Evolutionary conservation across 1,284 basidiomycete genomes (phyloP).

Genomic region (Heterobasidion occidentale): DNA sequence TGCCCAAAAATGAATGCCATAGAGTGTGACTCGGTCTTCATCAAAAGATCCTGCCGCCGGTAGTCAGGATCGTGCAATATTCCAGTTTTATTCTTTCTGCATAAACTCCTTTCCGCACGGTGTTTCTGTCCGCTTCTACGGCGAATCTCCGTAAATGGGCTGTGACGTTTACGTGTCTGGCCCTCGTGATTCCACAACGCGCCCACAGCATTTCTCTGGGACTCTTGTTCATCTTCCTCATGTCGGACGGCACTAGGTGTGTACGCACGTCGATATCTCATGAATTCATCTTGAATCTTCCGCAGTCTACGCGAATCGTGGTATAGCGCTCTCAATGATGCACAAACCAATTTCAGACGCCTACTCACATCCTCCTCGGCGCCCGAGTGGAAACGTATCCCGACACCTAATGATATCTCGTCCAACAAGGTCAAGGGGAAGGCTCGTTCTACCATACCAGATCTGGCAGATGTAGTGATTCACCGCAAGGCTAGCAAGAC

Average conservation of each 20-base stretch:
- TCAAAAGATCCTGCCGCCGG: background rate
- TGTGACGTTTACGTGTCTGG: constrained; percentile 3
- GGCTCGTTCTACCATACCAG: constrained; percentile 42
- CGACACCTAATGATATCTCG: constrained; percentile 32
- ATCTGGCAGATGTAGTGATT: constrained; percentile 57
- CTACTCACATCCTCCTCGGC: constrained; percentile 57
- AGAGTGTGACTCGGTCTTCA: background rate
- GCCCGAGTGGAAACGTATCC: constrained; percentile 65
- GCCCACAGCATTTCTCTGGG: background rate
- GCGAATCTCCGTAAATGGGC: background rate
- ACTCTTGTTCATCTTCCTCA: constrained; percentile 8
- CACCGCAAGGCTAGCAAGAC: constrained; percentile 57
- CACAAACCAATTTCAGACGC: constrained; percentile 64
- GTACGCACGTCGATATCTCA: constrained; percentile 2
- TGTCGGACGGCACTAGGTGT: constrained; percentile 34
- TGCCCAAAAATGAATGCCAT: background rate
- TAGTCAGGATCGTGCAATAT: too few species aligned
- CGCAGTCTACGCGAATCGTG: constrained; percentile 66
- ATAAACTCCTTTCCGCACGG: background rate
- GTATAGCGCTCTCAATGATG: constrained; percentile 60
- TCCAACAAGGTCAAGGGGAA: constrained; percentile 52
- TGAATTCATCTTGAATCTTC: background rate
- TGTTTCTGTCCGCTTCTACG: background rate
- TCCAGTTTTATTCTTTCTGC: too few species aligned
- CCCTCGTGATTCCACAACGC: constrained; percentile 3